Evolutionary conservation across 1,284 basidiomycete genomes (phyloP).

Genomic region (Ganoderma multipileum): DNA sequence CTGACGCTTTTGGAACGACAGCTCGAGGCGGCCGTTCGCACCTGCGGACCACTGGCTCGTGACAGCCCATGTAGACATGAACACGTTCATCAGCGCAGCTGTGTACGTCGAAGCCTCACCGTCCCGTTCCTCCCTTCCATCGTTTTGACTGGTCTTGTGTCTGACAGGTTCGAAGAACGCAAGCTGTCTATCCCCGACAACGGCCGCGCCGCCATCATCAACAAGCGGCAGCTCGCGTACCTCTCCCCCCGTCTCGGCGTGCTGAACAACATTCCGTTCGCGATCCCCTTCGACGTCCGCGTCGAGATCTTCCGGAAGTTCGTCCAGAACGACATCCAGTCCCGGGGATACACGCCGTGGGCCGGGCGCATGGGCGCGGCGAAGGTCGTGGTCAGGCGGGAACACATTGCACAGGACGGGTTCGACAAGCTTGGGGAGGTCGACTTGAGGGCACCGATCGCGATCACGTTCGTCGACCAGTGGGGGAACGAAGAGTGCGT

Average conservation of each 20-base stretch:
- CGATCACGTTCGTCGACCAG: slow-evolving; percentile 92
- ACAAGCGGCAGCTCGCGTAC: slow-evolving; percentile 77
- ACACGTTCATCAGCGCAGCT: slow-evolving; percentile 91
- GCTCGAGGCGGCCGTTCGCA: slow-evolving; percentile 84
- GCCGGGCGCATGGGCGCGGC: slow-evolving; percentile 41
- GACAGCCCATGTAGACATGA: slow-evolving; percentile 76
- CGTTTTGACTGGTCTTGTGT: neutral
- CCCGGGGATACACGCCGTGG: slow-evolving; percentile 32
- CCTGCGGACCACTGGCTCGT: slow-evolving; percentile 90
- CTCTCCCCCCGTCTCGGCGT: slow-evolving; percentile 88
- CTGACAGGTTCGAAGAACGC: slow-evolving; percentile 66
- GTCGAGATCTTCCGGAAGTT: slow-evolving; percentile 91
- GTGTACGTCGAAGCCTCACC: slow-evolving; percentile 55
- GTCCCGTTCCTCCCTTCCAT: slow-evolving; percentile 3
- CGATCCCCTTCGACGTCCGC: slow-evolving; percentile 92
- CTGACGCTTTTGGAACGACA: slow-evolving; percentile 40
- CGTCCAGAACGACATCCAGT: slow-evolving; percentile 64
- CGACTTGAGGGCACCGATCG: slow-evolving; percentile 80
- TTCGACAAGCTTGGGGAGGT: slow-evolving; percentile 82
- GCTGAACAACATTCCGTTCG: slow-evolving; percentile 96
- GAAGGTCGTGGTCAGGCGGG: slow-evolving; percentile 71
- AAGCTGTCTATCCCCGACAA: slow-evolving; percentile 46
- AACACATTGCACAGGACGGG: slow-evolving; percentile 86
- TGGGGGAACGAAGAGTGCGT: slow-evolving; percentile 85
- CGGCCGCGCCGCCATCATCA: slow-evolving; percentile 46